phyloP scores from a whole-genome alignment of 2,329 filamentous ascomycete species.

The Aspergillus persii region DNA sequence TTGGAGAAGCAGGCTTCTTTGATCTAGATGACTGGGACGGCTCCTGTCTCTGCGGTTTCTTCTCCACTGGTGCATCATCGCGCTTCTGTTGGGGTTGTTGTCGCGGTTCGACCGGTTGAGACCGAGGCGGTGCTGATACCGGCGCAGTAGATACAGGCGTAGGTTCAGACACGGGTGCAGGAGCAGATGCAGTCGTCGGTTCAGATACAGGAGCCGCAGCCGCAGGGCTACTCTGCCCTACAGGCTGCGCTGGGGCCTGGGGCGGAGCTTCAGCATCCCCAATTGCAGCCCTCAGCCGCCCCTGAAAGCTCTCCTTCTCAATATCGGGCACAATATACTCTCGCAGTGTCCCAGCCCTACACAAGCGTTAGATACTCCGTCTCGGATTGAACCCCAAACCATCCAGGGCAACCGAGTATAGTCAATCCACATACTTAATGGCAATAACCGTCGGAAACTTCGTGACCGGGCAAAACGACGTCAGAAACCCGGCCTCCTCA shows the following conservation, averaged over 20 bases:
- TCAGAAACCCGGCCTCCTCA: conserved; percentile 76
- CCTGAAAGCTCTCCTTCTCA: conserved; percentile 64
- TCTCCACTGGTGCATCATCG: neutral
- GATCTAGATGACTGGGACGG: neutral
- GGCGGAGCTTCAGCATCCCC: conserved; percentile 17
- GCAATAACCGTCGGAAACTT: conserved; percentile 76
- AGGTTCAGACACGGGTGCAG: neutral
- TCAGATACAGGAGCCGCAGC: conserved; percentile 4
- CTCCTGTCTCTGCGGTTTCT: neutral
- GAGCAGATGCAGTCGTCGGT: neutral
- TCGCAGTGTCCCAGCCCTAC: conserved; percentile 69
- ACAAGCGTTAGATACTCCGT: conserved; percentile 9
- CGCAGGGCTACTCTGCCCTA: conserved; percentile 4
- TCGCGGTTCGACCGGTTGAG: neutral
- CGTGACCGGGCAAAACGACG: conserved; percentile 77
- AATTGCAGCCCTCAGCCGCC: conserved; percentile 51
- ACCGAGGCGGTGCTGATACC: conserved; percentile 13
- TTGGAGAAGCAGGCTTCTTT: neutral
- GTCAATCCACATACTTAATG: conserved; percentile 58
- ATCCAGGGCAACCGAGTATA: neutral
- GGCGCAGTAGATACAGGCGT: conserved; percentile 9
- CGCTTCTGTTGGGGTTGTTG: neutral
- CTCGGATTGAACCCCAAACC: neutral
- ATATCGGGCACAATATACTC: conserved; percentile 70
- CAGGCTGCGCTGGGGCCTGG: neutral